A percentile compares a stretch with the other conserved stretches of the same genome.
Evolutionary conservation across 2,329 filamentous ascomycete genomes (phyloP).

Genomic region (Hyphodiscus sp.): DNA sequence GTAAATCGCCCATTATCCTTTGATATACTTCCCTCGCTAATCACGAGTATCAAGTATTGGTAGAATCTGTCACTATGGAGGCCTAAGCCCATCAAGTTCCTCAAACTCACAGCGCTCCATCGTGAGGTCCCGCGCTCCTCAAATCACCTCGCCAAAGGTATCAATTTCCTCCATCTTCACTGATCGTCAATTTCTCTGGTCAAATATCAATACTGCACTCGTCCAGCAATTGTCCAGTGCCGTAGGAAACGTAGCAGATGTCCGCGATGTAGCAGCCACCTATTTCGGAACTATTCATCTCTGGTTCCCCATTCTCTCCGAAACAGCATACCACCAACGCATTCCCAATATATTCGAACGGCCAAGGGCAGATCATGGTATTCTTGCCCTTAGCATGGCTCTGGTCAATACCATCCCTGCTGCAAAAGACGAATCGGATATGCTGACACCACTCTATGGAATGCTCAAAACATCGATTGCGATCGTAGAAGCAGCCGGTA

Average conservation of each 20-base stretch:
- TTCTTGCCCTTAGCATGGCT: constrained; percentile 12
- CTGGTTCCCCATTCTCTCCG: constrained; percentile 17
- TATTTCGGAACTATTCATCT: constrained; percentile 14
- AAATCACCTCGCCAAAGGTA: neutral
- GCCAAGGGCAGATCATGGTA: constrained; percentile 11
- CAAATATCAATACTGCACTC: neutral
- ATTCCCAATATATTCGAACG: constrained; percentile 3
- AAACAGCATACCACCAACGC: constrained; percentile 8
- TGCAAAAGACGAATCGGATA: constrained; percentile 1
- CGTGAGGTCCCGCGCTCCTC: neutral
- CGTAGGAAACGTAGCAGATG: constrained; percentile 9
- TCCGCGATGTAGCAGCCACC: constrained; percentile 5
- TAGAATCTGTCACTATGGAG: neutral
- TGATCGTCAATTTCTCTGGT: neutral
- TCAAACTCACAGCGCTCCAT: neutral
- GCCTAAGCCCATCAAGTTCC: neutral
- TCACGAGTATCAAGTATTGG: neutral
- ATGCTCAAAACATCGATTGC: constrained; percentile 15
- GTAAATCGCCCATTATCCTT: neutral
- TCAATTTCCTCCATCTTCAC: neutral
- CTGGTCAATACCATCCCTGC: constrained; percentile 9
- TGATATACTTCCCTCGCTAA: neutral
- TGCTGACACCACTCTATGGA: constrained; percentile 7
- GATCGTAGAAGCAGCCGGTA: constrained; percentile 11
- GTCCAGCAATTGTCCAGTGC: neutral